These are phyloP conservation scores for Athelia psychrophila DNA, from an alignment of 1,284 basidiomycete species.

Conservation along the genomic window DNA sequence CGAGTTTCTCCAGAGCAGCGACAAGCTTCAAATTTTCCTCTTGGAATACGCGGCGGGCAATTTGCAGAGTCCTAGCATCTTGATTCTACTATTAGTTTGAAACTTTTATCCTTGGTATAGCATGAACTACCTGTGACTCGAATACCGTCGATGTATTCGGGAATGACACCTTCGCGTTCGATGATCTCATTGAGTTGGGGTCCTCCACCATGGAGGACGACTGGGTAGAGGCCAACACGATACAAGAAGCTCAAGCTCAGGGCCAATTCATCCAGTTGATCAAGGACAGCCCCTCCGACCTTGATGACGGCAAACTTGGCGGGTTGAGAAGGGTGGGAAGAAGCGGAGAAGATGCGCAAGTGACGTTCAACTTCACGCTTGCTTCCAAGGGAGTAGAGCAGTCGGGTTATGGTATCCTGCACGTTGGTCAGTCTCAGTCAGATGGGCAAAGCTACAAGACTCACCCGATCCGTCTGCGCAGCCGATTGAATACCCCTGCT, in stretches of 20 bases:
- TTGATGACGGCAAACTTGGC: slow-evolving; percentile 95
- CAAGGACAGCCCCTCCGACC: slow-evolving; percentile 91
- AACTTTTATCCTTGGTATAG: background rate
- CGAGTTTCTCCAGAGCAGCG: slow-evolving; percentile 85
- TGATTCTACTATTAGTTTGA: slow-evolving; percentile 6
- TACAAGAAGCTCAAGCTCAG: slow-evolving; percentile 93
- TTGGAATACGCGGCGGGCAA: slow-evolving; percentile 93
- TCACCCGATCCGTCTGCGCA: slow-evolving; percentile 59
- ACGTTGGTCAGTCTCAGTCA: slow-evolving; percentile 1
- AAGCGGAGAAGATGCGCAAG: slow-evolving; percentile 91
- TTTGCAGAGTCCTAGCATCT: slow-evolving; percentile 90
- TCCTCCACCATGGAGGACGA: slow-evolving; percentile 93
- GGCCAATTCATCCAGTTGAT: slow-evolving; percentile 87
- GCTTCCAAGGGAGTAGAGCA: slow-evolving; percentile 93
- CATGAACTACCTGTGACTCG: slow-evolving; percentile 77
- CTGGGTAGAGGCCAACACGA: slow-evolving; percentile 90
- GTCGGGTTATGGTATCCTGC: slow-evolving; percentile 89
- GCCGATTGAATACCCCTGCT: slow-evolving; percentile 45
- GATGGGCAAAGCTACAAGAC: slow-evolving; percentile 11
- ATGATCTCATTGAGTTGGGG: slow-evolving; percentile 92
- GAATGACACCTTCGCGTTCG: slow-evolving; percentile 85
- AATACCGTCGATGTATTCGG: slow-evolving; percentile 95
- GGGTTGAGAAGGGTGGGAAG: slow-evolving; percentile 77
- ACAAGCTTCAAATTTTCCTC: slow-evolving; percentile 95
- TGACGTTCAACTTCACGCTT: slow-evolving; percentile 96